Percentiles rank a stretch among this genome's conserved stretches.
Evolutionary conservation across 2,329 filamentous ascomycete genomes (phyloP).

Genomic region (Pseudocercospora musae): DNA sequence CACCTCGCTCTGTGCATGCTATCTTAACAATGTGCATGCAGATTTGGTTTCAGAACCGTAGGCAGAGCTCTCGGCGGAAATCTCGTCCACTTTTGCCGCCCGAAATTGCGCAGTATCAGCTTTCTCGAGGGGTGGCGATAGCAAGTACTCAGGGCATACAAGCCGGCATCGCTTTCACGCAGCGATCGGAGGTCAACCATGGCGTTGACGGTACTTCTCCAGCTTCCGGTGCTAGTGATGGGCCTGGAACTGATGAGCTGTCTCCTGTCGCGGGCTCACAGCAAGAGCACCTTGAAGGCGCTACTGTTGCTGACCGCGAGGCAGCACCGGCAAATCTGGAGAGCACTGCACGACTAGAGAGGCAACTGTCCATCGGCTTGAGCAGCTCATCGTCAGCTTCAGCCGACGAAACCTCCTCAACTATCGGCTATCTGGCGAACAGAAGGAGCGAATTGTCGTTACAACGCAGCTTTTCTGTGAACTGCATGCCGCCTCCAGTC

Average conservation of each 20-base stretch:
- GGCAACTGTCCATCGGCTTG: not conserved
- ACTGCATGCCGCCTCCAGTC: slow-evolving; percentile 1
- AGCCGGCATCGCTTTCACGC: not conserved
- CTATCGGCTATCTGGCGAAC: slow-evolving; percentile 43
- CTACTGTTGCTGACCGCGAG: not conserved
- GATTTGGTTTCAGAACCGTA: slow-evolving; percentile 98
- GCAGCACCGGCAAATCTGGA: not conserved
- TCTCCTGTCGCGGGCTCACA: not conserved
- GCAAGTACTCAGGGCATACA: not conserved
- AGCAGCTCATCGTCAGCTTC: not conserved
- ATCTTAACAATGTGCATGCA: slow-evolving; percentile 38
- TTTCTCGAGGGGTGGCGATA: slow-evolving; percentile 22
- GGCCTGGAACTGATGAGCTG: not conserved
- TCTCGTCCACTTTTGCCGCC: slow-evolving; percentile 76
- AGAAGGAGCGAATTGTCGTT: slow-evolving; percentile 44
- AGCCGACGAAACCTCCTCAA: not conserved
- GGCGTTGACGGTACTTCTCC: not conserved
- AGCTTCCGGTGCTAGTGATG: not conserved
- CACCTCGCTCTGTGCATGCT: not conserved
- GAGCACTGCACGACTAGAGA: not conserved
- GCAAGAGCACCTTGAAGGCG: not conserved
- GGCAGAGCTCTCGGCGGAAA: slow-evolving; percentile 88
- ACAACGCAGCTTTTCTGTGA: slow-evolving; percentile 10
- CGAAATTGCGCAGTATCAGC: slow-evolving; percentile 57
- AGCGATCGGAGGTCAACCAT: not conserved